Percentiles rank a stretch among this genome's conserved stretches.
Conservation (phyloP, 768 basidiomycete genomes). For the Saitozyma podzolica region DNA sequence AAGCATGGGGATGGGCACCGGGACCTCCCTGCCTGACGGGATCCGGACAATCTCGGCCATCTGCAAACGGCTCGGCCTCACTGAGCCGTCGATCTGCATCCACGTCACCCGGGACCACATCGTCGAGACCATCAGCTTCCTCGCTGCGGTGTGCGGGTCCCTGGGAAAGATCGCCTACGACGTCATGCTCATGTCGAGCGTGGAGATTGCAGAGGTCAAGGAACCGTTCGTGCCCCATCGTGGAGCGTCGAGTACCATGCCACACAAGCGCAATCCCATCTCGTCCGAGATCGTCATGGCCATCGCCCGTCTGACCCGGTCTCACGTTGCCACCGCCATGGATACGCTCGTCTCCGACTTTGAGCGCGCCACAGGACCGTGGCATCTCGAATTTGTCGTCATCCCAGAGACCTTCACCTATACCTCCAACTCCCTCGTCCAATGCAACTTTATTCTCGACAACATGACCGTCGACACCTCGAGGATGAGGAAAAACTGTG, state of each 20-base stretch:
- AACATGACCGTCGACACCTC: slow-evolving; percentile 6
- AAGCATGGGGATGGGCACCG: not conserved
- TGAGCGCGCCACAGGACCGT: slow-evolving; percentile 15
- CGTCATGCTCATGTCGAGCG: slow-evolving; percentile 13
- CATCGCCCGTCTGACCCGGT: slow-evolving; percentile 7
- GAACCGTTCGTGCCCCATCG: slow-evolving; percentile 19
- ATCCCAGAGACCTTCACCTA: slow-evolving; percentile 13
- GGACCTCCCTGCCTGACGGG: not conserved
- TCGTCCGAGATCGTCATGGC: slow-evolving; percentile 14
- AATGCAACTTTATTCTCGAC: slow-evolving; percentile 9
- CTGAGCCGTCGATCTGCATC: slow-evolving; percentile 7
- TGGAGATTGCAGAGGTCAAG: slow-evolving; percentile 11
- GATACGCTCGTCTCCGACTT: slow-evolving; percentile 14
- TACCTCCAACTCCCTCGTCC: slow-evolving; percentile 1
- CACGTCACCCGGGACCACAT: slow-evolving; percentile 13
- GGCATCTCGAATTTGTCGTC: slow-evolving; percentile 14
- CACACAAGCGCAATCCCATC: slow-evolving; percentile 17
- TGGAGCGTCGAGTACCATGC: slow-evolving; percentile 16
- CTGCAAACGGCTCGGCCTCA: not conserved
- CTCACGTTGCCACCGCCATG: slow-evolving; percentile 5
- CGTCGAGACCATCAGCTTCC: slow-evolving; percentile 11
- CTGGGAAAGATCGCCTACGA: slow-evolving; percentile 17
- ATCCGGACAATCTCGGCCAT: not conserved
- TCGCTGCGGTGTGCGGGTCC: slow-evolving; percentile 8
- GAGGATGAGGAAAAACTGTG: not conserved